These are phyloP conservation scores for Didymellaceae sp. DNA, from an alignment of 2,329 filamentous ascomycete species.

Conservation along the genomic window DNA sequence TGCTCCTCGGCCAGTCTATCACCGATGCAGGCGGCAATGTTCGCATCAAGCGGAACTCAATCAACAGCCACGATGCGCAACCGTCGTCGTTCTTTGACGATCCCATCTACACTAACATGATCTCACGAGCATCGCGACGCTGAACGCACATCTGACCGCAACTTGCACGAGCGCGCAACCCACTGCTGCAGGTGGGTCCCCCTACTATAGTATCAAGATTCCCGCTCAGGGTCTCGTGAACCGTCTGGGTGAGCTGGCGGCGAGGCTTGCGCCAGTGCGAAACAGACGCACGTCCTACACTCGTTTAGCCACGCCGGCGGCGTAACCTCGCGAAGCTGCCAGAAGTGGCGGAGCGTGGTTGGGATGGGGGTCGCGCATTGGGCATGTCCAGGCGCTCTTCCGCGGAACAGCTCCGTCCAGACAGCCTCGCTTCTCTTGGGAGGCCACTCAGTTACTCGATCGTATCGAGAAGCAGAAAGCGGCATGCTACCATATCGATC, in stretches of 20 bases:
- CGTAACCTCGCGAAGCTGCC: constrained; percentile 2
- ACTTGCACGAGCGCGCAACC: not conserved
- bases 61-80: not conserved
- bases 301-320: not conserved
- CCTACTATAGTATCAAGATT: too few relatives aligned
- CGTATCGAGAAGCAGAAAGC: constrained; percentile 1
- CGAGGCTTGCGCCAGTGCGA: not conserved
- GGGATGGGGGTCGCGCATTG: not conserved
- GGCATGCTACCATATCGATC: constrained; percentile 1
- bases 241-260: constrained; percentile 5
- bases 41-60: constrained; percentile 6
- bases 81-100: not conserved
- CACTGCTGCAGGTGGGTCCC: not conserved
- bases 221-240: not conserved
- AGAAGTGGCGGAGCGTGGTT: constrained; percentile 11
- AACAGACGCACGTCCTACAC: constrained; percentile 3
- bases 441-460: not conserved
- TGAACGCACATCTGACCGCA: not conserved
- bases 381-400: constrained; percentile 6
- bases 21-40: constrained; percentile 15
- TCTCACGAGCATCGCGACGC: too few relatives aligned
- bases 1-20: constrained; percentile 25
- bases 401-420: constrained; percentile 5
- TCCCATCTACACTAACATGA: constrained; percentile 6
- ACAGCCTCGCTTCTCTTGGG: not conserved